Evolutionary conservation across 78 protist genomes (phyloP), one percentile per base, ranked within the genome.

Genomic region (Thecamonas trahens): DNA sequence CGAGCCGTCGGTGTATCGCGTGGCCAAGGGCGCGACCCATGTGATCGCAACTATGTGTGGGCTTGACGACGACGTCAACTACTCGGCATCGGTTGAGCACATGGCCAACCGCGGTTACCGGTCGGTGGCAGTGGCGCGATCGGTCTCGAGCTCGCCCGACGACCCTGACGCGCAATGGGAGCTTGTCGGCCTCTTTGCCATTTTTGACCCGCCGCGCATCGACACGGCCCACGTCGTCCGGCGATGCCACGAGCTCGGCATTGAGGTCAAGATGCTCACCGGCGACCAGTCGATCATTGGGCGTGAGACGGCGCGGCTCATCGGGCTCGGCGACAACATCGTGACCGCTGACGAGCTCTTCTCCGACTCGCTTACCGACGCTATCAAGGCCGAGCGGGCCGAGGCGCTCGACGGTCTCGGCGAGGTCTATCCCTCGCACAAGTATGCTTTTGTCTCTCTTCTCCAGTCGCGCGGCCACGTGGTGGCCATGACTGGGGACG

Each of bases 401-500:
- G 87, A 74, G 29, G 57, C 69, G 79, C 79, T 83, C 17, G 89
- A 81, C 31, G 95, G 95, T 35, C 84, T 82, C 54, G 92, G 92
- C 40, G 84, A 82, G 67, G 92, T 88, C 61, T 64, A 81, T 72
- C 95, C 97, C 38, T 90, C 85, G 78, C 91, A 89, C 80, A 94
- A 94, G 84, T 84, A 66, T 82, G 73, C 70, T 37, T 84, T 94
- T 24, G 97, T 94, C 31, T n/a, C n/a, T 34, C 24, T 64, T 42
- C 84, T 86, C 20, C 92, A 87, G 69, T 57, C 70, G 70, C 35
- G 62, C 9, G 83, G 80, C 47, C 86, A 83, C 75, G 58, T 80
- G n/a, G 86, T 79, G 20, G 97, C 91, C 60, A 88, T 90, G 94
- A 90, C 95, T 37, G 97, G 98, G 31, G 98, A 95, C 47, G 98